Evolutionary conservation across 805 yeast genomes (phyloP).

Genomic region (Wickerhamomyces xylosicus): DNA sequence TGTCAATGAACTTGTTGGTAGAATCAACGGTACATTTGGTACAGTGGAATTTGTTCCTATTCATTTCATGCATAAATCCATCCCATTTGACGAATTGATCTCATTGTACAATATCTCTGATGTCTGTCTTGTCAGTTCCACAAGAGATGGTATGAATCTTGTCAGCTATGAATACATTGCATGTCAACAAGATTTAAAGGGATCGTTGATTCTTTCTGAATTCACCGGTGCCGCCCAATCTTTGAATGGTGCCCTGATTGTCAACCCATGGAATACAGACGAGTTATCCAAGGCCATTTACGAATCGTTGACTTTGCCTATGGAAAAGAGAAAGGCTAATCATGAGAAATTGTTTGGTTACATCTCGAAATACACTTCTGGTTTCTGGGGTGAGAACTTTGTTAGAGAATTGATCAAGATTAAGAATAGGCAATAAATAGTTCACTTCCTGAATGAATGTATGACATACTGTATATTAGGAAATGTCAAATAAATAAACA

Average conservation of each 20-base stretch:
- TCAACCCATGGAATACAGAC: slow-evolving; percentile 98
- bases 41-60: slow-evolving; percentile 96
- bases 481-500: too few relatives aligned
- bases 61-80: slow-evolving; percentile 88
- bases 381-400: slow-evolving; percentile 95
- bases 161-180: slow-evolving; percentile 96
- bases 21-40: slow-evolving; percentile 94
- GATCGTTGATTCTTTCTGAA: slow-evolving; percentile 81
- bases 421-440: slow-evolving; percentile 8
- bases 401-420: slow-evolving; percentile 68
- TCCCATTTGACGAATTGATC: slow-evolving; percentile 85
- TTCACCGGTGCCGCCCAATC: slow-evolving; percentile 99
- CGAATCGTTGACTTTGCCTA: slow-evolving; percentile 78
- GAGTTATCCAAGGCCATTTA: slow-evolving; percentile 79
- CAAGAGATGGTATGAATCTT: slow-evolving; percentile 97
- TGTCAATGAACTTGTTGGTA: slow-evolving; percentile 92
- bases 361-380: slow-evolving; percentile 88
- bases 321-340: slow-evolving; percentile 68
- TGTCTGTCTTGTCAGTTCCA: slow-evolving; percentile 85
- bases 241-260: slow-evolving; percentile 84
- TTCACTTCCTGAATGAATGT: too few relatives aligned
- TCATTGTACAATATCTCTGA: slow-evolving; percentile 80
- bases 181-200: slow-evolving; percentile 79
- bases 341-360: slow-evolving; percentile 79
- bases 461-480: background rate